A percentile compares a stretch with the other conserved stretches of the same genome.
Conservation (phyloP, 495 filamentous ascomycete species). For the Alectoria sarmentosa region DNA sequence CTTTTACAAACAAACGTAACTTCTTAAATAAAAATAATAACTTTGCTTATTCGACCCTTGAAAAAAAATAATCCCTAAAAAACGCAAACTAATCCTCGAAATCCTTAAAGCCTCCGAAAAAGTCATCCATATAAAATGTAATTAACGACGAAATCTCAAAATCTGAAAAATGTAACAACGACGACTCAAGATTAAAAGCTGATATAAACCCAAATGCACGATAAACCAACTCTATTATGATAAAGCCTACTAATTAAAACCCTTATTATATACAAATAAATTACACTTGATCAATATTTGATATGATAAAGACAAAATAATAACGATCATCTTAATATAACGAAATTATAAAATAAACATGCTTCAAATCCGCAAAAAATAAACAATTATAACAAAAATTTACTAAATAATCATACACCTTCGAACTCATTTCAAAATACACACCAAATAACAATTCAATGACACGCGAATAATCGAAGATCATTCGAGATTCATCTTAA, state of each 20-base stretch:
- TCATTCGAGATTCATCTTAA: no score
- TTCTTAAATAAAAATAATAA: slow-evolving; percentile 13
- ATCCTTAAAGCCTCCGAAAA: not conserved
- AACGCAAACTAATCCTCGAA: not conserved
- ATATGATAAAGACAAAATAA: not conserved
- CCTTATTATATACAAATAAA: not conserved
- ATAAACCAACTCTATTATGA: not conserved
- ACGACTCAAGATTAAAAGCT: not conserved
- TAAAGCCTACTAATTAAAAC: not conserved
- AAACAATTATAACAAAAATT: no score
- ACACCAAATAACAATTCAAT: no score
- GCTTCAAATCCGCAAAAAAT: not conserved
- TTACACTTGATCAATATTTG: not conserved
- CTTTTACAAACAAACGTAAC: not conserved
- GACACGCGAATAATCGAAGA: no score
- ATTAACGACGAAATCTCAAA: not conserved
- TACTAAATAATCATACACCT: no score
- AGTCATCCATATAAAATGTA: slow-evolving; percentile 9
- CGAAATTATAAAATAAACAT: not conserved
- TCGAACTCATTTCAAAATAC: no score
- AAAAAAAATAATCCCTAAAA: slow-evolving; percentile 6
- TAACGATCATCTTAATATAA: not conserved
- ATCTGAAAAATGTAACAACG: not conserved
- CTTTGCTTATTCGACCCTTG: not conserved
- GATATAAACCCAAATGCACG: not conserved